Base-by-base conservation (phyloP, 75 land plant species). In the Pinus albicaulis region DNA sequence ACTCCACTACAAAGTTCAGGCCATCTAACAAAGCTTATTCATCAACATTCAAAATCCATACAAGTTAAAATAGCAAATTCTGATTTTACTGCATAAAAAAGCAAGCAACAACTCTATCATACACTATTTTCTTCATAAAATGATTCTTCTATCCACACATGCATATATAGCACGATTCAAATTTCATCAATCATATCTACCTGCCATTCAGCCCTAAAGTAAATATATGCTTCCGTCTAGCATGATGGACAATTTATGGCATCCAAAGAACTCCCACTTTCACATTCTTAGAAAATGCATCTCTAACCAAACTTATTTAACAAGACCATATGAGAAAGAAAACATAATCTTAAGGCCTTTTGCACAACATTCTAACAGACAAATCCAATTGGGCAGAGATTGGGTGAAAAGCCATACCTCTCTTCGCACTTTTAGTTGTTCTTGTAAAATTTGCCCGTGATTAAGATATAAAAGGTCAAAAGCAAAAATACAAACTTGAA, bases 401-500 rank as follows among this genome's bases (percentile, higher is more conserved):
- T 25, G 24, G 28, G 26, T 26, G 19, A 23, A 74, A 78, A 41
- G 2, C 34, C 7, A 31, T 83, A 98, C 99, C 99, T 98, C 90
- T 84, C 98, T 83, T 56, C 99, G 98, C 69, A 80, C 79, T 75
- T 80, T 85, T 26, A 98, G 86, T 76, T 96, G 89, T 75, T 95
- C 96, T 52, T 91, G 90, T 56, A 98, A 84, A 58, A 98, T 88
- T 74, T 85, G 84, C 70, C 80, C 82, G 12, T 93, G 98, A 91
- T 98, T 89, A 31, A 88, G 79, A 66, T 89, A 95, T 71, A 98
- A 69, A 22, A 95, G 79, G 57, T 98, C 99, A 83, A 98, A 98
- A 44, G 96, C 99, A 89, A 77, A 98, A 55, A 95, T 80, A 79
- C 98, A 95, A 36, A 98, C 99, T 70, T 90, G 84, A 60, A 98